Evolutionary conservation across 75 land plant species (phyloP).

Genomic region (Cunninghamia lanceolata): DNA sequence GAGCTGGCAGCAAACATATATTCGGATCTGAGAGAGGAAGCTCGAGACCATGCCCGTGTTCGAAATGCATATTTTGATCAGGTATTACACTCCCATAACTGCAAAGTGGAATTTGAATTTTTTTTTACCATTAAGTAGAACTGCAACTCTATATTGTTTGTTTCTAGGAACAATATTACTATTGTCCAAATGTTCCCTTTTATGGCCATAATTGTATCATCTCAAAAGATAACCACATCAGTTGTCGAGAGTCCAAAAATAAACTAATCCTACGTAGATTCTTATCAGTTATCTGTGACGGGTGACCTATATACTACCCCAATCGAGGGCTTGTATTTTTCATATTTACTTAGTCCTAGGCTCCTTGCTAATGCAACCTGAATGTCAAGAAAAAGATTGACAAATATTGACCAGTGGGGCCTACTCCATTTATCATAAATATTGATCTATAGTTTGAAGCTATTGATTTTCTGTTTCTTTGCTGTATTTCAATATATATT

Average conservation of each 20-base stretch:
- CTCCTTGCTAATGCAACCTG: not conserved
- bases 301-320: not conserved
- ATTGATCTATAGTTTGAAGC: not conserved
- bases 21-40: slow-evolving; percentile 84
- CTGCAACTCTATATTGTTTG: not conserved
- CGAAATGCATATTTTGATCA: slow-evolving; percentile 91
- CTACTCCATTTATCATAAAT: not conserved
- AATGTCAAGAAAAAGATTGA: not conserved
- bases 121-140: not conserved
- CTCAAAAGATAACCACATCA: not conserved
- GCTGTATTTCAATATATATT: not conserved
- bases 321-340: not conserved
- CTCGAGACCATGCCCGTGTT: slow-evolving; percentile 84
- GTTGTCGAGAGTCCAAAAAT: not conserved
- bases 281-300: not conserved
- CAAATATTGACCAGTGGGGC: not conserved
- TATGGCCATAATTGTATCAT: not conserved
- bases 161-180: not conserved
- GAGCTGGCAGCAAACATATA: slow-evolving; percentile 83
- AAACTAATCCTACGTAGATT: not conserved
- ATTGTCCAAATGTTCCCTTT: not conserved
- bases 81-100: slow-evolving; percentile 38
- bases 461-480: not conserved
- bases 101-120: not conserved
- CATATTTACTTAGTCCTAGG: not conserved